phyloP scores from a whole-genome alignment of 2,329 filamentous ascomycete species.

The Teratosphaeria pseudoeucalypti region DNA sequence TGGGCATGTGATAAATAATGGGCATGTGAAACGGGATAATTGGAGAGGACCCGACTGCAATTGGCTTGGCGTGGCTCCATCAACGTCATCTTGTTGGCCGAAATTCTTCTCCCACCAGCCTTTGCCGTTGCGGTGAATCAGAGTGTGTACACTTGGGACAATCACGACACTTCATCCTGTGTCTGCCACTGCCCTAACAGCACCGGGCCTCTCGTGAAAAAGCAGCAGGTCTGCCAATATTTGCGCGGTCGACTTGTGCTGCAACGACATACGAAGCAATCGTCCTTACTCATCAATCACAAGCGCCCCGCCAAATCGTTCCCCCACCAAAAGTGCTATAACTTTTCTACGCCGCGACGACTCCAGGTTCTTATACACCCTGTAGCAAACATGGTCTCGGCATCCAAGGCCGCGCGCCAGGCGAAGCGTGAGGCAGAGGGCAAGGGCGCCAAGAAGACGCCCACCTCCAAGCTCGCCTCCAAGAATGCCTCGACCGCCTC shows the following conservation, averaged over 20 bases:
- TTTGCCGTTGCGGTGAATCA: not conserved
- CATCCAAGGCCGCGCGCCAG: slow-evolving; percentile 58
- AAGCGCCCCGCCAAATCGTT: not conserved
- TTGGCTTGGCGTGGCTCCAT: not conserved
- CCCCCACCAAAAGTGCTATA: not conserved
- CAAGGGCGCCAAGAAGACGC: slow-evolving; percentile 64
- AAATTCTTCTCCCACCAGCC: not conserved
- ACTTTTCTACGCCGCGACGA: not conserved
- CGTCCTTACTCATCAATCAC: not conserved
- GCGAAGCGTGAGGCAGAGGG: slow-evolving; percentile 58
- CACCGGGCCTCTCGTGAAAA: too few species aligned
- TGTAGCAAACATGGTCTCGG: slow-evolving; percentile 49
- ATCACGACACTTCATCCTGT: too few species aligned
- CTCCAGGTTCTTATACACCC: not conserved
- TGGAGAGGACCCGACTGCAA: too few species aligned
- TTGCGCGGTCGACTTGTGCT: not conserved
- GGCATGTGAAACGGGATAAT: not conserved
- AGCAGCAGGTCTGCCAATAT: not conserved
- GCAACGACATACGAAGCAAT: not conserved
- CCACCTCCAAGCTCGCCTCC: slow-evolving; percentile 58
- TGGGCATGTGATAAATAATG: not conserved
- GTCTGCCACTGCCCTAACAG: too few species aligned
- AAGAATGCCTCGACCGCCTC: slow-evolving; percentile 56
- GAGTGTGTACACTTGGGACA: too few species aligned
- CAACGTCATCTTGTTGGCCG: not conserved